A percentile compares a stretch with the other conserved stretches of the same genome.
Conservation (phyloP, 2,329 filamentous ascomycete species). For the Cladosporium velox region DNA sequence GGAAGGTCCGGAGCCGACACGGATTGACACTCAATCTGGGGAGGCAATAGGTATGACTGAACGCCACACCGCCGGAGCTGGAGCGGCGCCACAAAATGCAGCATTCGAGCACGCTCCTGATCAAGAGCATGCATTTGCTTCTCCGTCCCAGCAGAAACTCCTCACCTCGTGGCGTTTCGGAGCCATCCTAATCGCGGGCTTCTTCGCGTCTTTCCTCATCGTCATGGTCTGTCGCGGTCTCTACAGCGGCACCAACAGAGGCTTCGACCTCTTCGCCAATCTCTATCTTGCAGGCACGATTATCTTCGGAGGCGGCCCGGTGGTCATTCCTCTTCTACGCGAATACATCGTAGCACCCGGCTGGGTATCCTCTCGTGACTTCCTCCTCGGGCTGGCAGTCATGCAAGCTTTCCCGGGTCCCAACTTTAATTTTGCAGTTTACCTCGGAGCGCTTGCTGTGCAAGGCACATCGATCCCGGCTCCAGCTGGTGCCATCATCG, state of each 20-base stretch:
- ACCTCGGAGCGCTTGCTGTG: conserved; percentile 43
- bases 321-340: conserved; percentile 48
- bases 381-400: conserved; percentile 71
- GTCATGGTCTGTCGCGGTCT: conserved; percentile 55
- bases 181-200: conserved; percentile 43
- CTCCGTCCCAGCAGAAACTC: background rate
- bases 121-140: background rate
- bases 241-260: conserved; percentile 45
- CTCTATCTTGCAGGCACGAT: conserved; percentile 72
- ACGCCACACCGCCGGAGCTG: background rate
- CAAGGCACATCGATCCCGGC: conserved; percentile 35
- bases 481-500: conserved; percentile 40
- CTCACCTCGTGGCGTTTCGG: conserved; percentile 36
- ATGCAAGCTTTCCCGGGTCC: conserved; percentile 70
- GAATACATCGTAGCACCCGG: conserved; percentile 62
- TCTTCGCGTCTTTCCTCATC: conserved; percentile 58
- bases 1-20: background rate
- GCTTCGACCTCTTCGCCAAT: conserved; percentile 67
- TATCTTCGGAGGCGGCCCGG: conserved; percentile 50
- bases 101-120: background rate
- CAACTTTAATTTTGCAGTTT: conserved; percentile 57
- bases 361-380: conserved; percentile 71
- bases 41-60: background rate
- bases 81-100: conserved; percentile 51
- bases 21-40: background rate